A percentile compares a stretch with the other conserved stretches of the same genome.
phyloP scores from a whole-genome alignment of 2,329 filamentous ascomycete species.

The Diaporthe sp. region DNA sequence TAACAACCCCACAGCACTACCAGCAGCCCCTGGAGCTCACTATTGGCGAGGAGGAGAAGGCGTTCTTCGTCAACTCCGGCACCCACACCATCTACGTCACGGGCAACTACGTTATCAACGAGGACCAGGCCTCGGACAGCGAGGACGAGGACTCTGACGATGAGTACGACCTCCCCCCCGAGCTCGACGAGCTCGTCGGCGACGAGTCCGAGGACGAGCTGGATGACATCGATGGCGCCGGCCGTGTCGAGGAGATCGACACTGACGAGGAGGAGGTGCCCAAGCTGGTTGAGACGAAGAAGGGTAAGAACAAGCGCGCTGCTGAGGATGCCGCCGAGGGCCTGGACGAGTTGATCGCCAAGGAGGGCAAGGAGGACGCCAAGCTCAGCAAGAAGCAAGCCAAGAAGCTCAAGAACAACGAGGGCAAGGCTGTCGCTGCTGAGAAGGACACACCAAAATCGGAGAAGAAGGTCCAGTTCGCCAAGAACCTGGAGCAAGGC shows the following conservation, averaged over 20 bases:
- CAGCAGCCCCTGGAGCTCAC: conserved; percentile 97
- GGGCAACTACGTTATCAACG: conserved; percentile 91
- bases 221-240: conserved; percentile 80
- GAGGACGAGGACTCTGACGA: conserved; percentile 81
- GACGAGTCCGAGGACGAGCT: conserved; percentile 84
- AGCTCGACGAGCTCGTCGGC: conserved; percentile 80
- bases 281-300: conserved; percentile 70
- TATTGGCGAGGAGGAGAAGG: conserved; percentile 87
- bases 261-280: conserved; percentile 81
- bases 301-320: conserved; percentile 94
- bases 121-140: conserved; percentile 73
- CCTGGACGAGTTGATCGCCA: conserved; percentile 89
- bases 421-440: conserved; percentile 82
- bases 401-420: conserved; percentile 99
- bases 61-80: conserved; percentile 93
- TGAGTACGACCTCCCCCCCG: conserved; percentile 86
- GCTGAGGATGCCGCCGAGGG: conserved; percentile 79
- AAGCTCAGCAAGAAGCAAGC: conserved; percentile 96
- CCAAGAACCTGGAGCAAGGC: conserved; percentile 98
- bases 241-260: conserved; percentile 84
- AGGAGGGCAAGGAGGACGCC: conserved; percentile 75
- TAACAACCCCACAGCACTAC: conserved; percentile 76
- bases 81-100: conserved; percentile 93
- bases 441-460: conserved; percentile 71
- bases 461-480: conserved; percentile 98